phyloP scores from a whole-genome alignment of 306 rosid species.

The Macrotyloma uniflorum region DNA sequence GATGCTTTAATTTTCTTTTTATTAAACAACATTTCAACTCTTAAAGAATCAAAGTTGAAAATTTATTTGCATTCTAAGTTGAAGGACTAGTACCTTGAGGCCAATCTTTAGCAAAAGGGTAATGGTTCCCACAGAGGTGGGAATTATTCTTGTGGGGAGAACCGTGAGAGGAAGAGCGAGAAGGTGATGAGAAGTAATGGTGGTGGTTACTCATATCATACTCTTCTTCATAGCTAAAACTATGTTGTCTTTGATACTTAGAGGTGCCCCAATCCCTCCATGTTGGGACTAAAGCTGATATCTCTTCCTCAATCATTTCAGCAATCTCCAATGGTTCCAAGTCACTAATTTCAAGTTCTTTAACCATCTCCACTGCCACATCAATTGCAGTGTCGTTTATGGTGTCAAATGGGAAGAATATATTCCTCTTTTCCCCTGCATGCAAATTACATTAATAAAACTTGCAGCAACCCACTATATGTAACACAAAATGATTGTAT shows the following conservation, averaged over 20 bases:
- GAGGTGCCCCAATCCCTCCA: constrained; percentile 55
- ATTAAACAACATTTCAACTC: background rate
- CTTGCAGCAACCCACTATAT: background rate
- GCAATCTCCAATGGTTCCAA: constrained; percentile 84
- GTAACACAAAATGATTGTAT: background rate
- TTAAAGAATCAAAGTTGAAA: background rate
- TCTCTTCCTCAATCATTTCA: constrained; percentile 79
- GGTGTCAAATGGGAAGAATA: constrained; percentile 75
- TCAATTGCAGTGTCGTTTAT: constrained; percentile 79
- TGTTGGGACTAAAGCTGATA: constrained; percentile 62
- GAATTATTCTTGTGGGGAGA: constrained; percentile 40
- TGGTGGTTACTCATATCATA: constrained; percentile 41
- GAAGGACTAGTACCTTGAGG: constrained; percentile 51
- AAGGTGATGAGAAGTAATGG: constrained; percentile 60
- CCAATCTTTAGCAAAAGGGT: constrained; percentile 47
- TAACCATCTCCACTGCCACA: constrained; percentile 90
- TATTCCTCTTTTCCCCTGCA: constrained; percentile 65
- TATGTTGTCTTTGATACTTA: constrained; percentile 51
- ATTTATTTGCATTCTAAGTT: background rate
- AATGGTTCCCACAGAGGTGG: constrained; percentile 35
- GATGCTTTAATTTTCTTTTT: background rate
- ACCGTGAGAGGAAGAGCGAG: constrained; percentile 61
- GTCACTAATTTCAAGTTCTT: constrained; percentile 77
- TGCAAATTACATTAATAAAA: background rate
- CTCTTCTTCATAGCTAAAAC: constrained; percentile 61